Evolutionary conservation across 768 basidiomycete species (phyloP).

Genomic region (Xerocomellus dryophilus): DNA sequence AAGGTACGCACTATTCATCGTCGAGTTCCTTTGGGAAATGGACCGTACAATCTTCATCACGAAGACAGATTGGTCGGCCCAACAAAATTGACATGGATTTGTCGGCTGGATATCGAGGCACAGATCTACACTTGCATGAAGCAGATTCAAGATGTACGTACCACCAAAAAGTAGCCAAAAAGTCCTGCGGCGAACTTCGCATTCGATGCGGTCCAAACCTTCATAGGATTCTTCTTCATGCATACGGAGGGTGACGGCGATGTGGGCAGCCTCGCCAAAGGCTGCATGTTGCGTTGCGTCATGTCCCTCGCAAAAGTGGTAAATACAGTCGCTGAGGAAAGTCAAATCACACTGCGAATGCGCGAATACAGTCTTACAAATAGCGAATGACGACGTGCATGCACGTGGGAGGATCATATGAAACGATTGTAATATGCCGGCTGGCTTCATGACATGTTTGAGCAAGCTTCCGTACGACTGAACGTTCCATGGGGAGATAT

Average conservation of each 20-base stretch:
- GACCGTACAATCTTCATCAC: constrained; percentile 88
- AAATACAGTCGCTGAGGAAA: constrained; percentile 64
- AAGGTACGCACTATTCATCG: constrained; percentile 74
- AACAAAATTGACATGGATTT: constrained; percentile 86
- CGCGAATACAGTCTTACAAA: constrained; percentile 53
- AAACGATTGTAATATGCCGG: constrained; percentile 72
- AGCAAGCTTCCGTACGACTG: constrained; percentile 80
- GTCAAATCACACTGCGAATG: constrained; percentile 4
- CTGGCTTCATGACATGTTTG: constrained; percentile 80
- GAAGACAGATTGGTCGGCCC: constrained; percentile 79
- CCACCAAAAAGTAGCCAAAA: constrained; percentile 93
- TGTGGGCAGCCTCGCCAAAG: constrained; percentile 83
- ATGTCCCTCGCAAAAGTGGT: constrained; percentile 87
- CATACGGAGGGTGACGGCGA: constrained; percentile 78
- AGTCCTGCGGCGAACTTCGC: constrained; percentile 77
- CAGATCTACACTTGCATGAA: background rate
- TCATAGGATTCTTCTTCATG: constrained; percentile 86
- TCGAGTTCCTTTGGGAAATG: constrained; percentile 87
- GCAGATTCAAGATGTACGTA: constrained; percentile 33
- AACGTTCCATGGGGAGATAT: constrained; percentile 83
- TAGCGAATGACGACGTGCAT: constrained; percentile 87
- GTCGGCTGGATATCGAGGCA: constrained; percentile 52
- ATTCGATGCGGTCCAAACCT: constrained; percentile 81
- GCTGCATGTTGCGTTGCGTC: constrained; percentile 86
- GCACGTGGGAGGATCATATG: constrained; percentile 80